Conservation (phyloP, 768 basidiomycete species). For the Leccinum uliginosum region DNA sequence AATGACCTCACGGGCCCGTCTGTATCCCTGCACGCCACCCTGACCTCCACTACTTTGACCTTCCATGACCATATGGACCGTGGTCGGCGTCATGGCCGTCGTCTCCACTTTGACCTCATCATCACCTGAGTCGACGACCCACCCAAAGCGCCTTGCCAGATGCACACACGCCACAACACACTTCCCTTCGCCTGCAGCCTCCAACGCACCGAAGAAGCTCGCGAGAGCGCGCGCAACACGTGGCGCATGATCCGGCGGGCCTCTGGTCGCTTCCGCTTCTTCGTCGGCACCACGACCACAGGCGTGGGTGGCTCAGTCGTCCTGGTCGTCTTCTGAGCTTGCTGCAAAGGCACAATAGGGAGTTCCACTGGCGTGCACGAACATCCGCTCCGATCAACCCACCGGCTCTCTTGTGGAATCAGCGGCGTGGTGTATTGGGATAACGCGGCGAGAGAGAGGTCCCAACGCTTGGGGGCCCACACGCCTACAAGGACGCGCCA, state of each 20-base stretch:
- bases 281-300: neutral
- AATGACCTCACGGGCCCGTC: conserved; percentile 69
- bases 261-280: conserved; percentile 49
- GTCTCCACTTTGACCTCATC: conserved; percentile 28
- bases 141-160: conserved; percentile 42
- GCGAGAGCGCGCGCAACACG: conserved; percentile 76
- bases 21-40: conserved; percentile 43
- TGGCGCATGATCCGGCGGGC: conserved; percentile 85
- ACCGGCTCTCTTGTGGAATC: conserved; percentile 64
- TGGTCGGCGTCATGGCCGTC: conserved; percentile 29
- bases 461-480: conserved; percentile 85
- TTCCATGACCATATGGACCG: conserved; percentile 18
- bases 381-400: conserved; percentile 54
- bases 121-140: conserved; percentile 9
- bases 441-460: conserved; percentile 70
- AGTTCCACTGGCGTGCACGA: conserved; percentile 20
- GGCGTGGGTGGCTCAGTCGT: conserved; percentile 46
- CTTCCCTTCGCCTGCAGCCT: conserved; percentile 43
- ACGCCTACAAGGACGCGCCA: conserved; percentile 97
- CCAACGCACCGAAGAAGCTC: conserved; percentile 64
- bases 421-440: conserved; percentile 66
- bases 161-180: conserved; percentile 45
- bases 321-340: neutral
- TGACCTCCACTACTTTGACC: neutral
- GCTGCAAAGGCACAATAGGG: conserved; percentile 4